These are phyloP conservation scores for Aspergillus pseudotamarii DNA, from an alignment of 2,329 filamentous ascomycete species.

Conservation along the genomic window DNA sequence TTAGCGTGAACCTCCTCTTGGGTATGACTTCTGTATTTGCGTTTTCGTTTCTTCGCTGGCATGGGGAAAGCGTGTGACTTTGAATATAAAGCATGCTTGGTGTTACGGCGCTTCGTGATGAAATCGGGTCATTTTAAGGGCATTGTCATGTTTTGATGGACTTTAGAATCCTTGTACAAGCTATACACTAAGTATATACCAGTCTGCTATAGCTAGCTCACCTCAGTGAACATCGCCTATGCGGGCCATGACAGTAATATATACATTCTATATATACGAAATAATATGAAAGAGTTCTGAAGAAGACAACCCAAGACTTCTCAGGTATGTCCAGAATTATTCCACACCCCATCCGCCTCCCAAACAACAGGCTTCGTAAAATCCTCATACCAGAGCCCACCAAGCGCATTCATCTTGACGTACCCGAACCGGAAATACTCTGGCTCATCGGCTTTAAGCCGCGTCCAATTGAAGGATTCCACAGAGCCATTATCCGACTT, in stretches of 20 bases:
- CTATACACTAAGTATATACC: neutral
- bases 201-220: neutral
- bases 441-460: conserved; percentile 28
- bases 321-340: conserved; percentile 5
- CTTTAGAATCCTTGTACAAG: neutral
- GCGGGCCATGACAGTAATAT: neutral
- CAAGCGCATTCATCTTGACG: conserved; percentile 38
- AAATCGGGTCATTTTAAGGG: neutral
- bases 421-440: conserved; percentile 50
- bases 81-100: conserved; percentile 3
- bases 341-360: conserved; percentile 31
- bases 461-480: conserved; percentile 39
- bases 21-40: neutral
- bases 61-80: conserved; percentile 3
- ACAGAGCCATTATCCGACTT: conserved; percentile 41
- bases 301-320: neutral
- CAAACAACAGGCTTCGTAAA: conserved; percentile 40
- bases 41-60: conserved; percentile 8
- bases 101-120: conserved; percentile 7
- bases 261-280: conserved; percentile 3
- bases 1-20: neutral
- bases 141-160: neutral
- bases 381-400: conserved; percentile 45
- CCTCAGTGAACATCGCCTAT: neutral
- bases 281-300: neutral